Percentiles rank a stretch among this genome's conserved stretches.
These are phyloP conservation scores for Gossypium lobatum DNA, from an alignment of 441 rosid species.

Conservation along the genomic window DNA sequence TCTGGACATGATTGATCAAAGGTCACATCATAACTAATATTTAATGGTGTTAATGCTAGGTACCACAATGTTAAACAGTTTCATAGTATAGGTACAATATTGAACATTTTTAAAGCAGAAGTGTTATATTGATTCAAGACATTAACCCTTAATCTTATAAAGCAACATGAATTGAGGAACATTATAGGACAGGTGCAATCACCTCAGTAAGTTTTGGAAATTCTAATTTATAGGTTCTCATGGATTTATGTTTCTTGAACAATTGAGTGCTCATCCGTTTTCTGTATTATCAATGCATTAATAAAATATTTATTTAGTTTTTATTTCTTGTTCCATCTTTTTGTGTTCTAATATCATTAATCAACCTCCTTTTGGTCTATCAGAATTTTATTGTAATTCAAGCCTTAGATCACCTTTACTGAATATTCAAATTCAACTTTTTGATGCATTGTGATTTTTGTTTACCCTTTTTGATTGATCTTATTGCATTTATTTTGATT, in stretches of 20 bases:
- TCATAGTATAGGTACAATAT: background rate
- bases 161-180: background rate
- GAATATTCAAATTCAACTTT: background rate
- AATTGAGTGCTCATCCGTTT: background rate
- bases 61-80: background rate
- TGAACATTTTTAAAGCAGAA: background rate
- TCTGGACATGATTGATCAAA: background rate
- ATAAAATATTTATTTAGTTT: background rate
- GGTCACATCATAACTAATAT: background rate
- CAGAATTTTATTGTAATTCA: background rate
- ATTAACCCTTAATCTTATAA: background rate
- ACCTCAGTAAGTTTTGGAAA: background rate
- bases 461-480: conserved; percentile 21
- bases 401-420: background rate
- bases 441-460: background rate
- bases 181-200: background rate
- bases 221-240: background rate
- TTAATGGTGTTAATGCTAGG: background rate
- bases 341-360: background rate
- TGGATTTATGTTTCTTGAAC: background rate
- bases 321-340: background rate
- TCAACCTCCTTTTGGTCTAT: background rate
- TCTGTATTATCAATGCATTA: background rate
- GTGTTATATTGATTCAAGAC: background rate
- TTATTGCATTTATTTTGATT: conserved; percentile 18